A percentile compares a stretch with the other conserved stretches of the same genome.
These are phyloP conservation scores for Globisporangium perplexum DNA, from an alignment of 352 stramenopile genomes.

Conservation along the genomic window DNA sequence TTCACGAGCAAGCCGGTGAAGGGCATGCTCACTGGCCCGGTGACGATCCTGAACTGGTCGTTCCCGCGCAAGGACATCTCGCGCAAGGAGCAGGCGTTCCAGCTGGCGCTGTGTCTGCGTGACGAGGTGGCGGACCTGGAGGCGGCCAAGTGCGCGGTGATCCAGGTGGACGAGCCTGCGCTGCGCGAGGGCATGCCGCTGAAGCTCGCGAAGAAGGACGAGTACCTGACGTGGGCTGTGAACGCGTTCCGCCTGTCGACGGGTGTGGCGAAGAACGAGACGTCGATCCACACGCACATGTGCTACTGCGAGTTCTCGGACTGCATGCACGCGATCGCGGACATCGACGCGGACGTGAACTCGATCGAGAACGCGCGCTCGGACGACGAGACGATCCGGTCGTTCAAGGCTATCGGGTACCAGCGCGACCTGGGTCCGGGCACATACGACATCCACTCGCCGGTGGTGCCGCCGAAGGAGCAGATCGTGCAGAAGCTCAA, in stretches of 20 bases:
- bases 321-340: constrained; percentile 91
- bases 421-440: constrained; percentile 87
- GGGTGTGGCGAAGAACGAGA: constrained; percentile 80
- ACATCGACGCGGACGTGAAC: constrained; percentile 92
- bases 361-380: constrained; percentile 93
- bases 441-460: constrained; percentile 94
- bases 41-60: constrained; percentile 95
- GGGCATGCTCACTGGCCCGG: constrained; percentile 91
- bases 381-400: constrained; percentile 87
- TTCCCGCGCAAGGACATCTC: constrained; percentile 90
- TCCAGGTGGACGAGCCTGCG: constrained; percentile 91
- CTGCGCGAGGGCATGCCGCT: constrained; percentile 91
- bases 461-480: constrained; percentile 85
- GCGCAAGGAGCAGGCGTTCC: constrained; percentile 87
- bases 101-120: constrained; percentile 86
- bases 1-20: constrained; percentile 91
- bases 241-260: constrained; percentile 88
- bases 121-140: constrained; percentile 91
- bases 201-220: constrained; percentile 76
- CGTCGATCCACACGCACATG: constrained; percentile 94
- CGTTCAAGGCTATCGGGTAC: constrained; percentile 89
- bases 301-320: constrained; percentile 95
- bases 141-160: constrained; percentile 81
- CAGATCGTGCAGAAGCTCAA: constrained; percentile 87
- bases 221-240: constrained; percentile 76